Evolutionary conservation across 148 eudicot species (phyloP).

Genomic region (Tetragonia tetragonoides): DNA sequence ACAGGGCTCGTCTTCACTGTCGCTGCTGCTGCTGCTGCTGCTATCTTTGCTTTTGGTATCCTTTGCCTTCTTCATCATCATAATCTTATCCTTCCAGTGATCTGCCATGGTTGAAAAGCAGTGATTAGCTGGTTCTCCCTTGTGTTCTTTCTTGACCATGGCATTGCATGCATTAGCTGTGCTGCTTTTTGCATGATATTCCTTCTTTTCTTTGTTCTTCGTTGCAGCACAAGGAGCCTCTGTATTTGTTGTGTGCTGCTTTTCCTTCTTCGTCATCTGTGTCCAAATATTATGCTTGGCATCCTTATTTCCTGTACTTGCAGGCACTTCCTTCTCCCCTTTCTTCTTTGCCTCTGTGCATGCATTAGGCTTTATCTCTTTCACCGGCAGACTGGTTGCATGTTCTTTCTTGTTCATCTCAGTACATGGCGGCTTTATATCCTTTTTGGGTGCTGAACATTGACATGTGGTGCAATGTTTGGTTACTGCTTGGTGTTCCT

Average conservation of each 20-base stretch:
- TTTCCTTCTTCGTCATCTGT: conserved; percentile 22
- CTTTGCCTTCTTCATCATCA: conserved; percentile 27
- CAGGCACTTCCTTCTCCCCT: conserved; percentile 22
- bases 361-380: neutral
- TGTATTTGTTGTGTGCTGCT: conserved; percentile 13
- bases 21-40: conserved; percentile 29
- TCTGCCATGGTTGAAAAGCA: conserved; percentile 36
- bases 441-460: conserved; percentile 26
- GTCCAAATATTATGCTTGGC: conserved; percentile 14
- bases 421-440: neutral
- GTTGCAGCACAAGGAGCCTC: conserved; percentile 5
- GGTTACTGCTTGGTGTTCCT: conserved; percentile 20
- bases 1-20: conserved; percentile 31
- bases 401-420: too few species aligned
- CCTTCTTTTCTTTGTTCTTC: conserved; percentile 29
- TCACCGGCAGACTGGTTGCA: too few species aligned
- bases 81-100: conserved; percentile 35
- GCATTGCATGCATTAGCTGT: conserved; percentile 10
- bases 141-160: conserved; percentile 20
- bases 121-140: conserved; percentile 20
- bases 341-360: conserved; percentile 17
- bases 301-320: conserved; percentile 13
- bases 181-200: conserved; percentile 15
- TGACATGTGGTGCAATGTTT: conserved; percentile 36
- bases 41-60: conserved; percentile 22